Evolutionary conservation across 345 rosid species (phyloP), one percentile per base, ranked within the genome.

Genomic region (Mercurialis annua): DNA sequence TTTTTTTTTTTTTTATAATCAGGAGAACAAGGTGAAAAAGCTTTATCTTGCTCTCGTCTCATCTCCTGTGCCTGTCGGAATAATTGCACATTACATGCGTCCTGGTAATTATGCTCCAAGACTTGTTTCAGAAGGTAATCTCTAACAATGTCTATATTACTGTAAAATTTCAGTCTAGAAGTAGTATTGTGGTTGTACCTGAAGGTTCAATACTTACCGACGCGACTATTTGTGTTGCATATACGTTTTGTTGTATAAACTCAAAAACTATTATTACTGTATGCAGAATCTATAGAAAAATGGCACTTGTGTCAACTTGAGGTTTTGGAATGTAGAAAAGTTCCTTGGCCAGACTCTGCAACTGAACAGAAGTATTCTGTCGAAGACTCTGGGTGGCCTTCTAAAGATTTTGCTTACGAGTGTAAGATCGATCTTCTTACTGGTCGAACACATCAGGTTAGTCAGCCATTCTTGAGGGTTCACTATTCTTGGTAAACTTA

Each of bases 361-460:
- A 62, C 75, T 51, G 85, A 82, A 82, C 81, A 79, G 76, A 78
- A 78, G 55, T 81, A 86, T 36, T 49, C 68, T 65, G 73, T 90
- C 56, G 90, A 83, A 70, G 89, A 82, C 70, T 83, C 70, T 30
- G 90, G 90, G 46, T 92, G 93, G 97, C 73, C 82, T 24, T 70
- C 71, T 38, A 84, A 71, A 71, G 86, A 90, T 70, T 68, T 53
- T 71, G 93, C 98, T 52, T 92, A 83, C 14, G 98, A 90, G 83
- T 87, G 92, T 71, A 87, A 79, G 78, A 88, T 92, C 66, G 87
- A 88, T 80, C 96, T 92, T 61, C 34, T 90, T 76, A 90, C 98
- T 68, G 98, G 98, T 34, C 89, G 88, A 18, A 90, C 98, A 64
- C 97, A 90, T 78, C 98, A 92, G 97, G 97, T 92, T 48, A 62